Base-by-base conservation (phyloP, 2,329 filamentous ascomycete genomes). In the Ophiostoma triangulosporum region DNA sequence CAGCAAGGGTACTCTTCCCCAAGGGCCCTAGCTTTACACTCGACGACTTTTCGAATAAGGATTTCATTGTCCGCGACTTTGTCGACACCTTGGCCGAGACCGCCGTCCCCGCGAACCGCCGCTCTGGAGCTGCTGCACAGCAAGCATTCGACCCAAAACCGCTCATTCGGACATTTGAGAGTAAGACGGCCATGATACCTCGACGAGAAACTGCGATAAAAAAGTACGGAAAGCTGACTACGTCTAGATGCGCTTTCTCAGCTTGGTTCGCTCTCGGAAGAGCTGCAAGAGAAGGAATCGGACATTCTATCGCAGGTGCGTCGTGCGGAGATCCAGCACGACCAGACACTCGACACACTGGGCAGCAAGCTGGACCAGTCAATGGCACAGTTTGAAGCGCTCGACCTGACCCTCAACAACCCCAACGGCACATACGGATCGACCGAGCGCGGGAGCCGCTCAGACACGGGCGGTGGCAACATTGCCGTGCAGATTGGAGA, bases 11-110 rank as follows among this genome's bases (percentile, higher is more conserved):
- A 60, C 76, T 90, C 64, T 91, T 87, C 65, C 84, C 85, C 54
- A 81, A 81, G 67, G 86, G 84, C 36, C 87, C 88, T 57, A 84
- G 77, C 66, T 96, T 96, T 71, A 88, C 82, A 9, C 76, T 97
- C 57, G 88, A 95, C 45, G 89, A 90, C 70, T 88, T 90, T 69
- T 87, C 87, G 54, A 86, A 76, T 66, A 86, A 86, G 63, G 93
- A 97, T 70, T 98, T 97, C 64, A 96, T 97, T 58, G 91, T 97
- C 60, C 89, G 95, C 64, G 93, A 98, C 71, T 98, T 98, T 66
- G 84, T 98, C 62, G 94, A 98, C 66, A 81, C 84, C 51, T 81
- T 98, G 55, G 93, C 91, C 50, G 90, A 97, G 58, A 86, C 76
- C 61, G 86, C 88, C 22, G 78, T 88, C 33, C 83, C 87, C n/a